Evolutionary conservation across 495 filamentous ascomycete species (phyloP).

Genomic region (Hypoxylon rickii): DNA sequence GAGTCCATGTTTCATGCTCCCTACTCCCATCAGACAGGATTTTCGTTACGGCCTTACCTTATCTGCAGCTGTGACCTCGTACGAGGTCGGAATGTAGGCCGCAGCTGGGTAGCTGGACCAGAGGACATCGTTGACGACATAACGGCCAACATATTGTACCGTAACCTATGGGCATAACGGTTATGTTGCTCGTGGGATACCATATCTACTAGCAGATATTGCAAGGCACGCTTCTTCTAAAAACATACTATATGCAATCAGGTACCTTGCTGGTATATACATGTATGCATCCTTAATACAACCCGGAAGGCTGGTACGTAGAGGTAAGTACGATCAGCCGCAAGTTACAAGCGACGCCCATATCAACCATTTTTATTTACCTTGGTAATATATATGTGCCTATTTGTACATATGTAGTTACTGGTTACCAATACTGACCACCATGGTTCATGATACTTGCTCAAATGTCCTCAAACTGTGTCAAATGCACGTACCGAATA

Average conservation of each 20-base stretch:
- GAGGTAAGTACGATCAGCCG: not conserved
- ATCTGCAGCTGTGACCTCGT: not conserved
- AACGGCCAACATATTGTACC: too few relatives aligned
- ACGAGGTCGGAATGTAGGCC: not conserved
- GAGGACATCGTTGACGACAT: not conserved
- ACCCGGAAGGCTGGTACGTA: too few relatives aligned
- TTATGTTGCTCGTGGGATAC: too few relatives aligned
- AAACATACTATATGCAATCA: not conserved
- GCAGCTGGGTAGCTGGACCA: not conserved
- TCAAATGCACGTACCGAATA: too few relatives aligned
- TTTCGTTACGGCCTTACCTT: not conserved
- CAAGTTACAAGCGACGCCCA: not conserved
- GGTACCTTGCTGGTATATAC: not conserved
- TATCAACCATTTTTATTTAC: too few relatives aligned
- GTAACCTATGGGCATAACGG: too few relatives aligned
- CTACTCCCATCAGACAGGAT: not conserved
- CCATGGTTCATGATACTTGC: conserved; percentile 14
- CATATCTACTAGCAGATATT: not conserved
- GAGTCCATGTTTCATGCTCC: not conserved
- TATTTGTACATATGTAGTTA: too few relatives aligned
- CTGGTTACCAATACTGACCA: too few relatives aligned
- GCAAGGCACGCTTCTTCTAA: not conserved
- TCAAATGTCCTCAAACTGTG: conserved; percentile 18
- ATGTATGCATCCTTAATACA: not conserved
- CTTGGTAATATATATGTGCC: too few relatives aligned